Conservation (phyloP, 1,284 basidiomycete species). For the Naganishia sp. region DNA sequence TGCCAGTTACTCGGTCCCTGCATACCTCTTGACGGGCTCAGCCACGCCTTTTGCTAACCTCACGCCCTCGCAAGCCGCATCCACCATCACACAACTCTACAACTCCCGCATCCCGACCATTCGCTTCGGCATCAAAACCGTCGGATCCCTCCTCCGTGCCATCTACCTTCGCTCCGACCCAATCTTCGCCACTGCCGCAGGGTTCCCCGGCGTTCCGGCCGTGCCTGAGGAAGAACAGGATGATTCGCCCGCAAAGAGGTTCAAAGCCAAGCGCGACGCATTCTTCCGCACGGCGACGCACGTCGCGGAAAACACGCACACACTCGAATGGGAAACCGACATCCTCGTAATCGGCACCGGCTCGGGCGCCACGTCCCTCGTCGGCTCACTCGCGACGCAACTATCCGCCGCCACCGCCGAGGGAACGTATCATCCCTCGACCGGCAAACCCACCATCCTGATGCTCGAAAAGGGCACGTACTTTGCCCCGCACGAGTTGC, state of each 20-base stretch:
- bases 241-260: slow-evolving; percentile 26
- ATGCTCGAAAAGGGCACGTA: slow-evolving; percentile 57
- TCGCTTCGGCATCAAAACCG: slow-evolving; percentile 24
- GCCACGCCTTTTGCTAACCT: slow-evolving; percentile 11
- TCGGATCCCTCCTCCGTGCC: slow-evolving; percentile 22
- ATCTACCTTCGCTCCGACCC: slow-evolving; percentile 8
- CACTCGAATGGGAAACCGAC: slow-evolving; percentile 25
- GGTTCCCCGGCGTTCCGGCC: slow-evolving; percentile 33
- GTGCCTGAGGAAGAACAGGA: slow-evolving; percentile 28
- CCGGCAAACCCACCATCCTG: slow-evolving; percentile 51
- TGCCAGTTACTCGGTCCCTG: slow-evolving; percentile 13
- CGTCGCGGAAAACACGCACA: neutral
- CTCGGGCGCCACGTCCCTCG: slow-evolving; percentile 47
- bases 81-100: slow-evolving; percentile 26
- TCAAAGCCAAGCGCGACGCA: slow-evolving; percentile 30
- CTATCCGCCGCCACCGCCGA: neutral
- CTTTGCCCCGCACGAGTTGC: slow-evolving; percentile 47
- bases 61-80: slow-evolving; percentile 5
- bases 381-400: slow-evolving; percentile 19
- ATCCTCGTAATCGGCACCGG: slow-evolving; percentile 54
- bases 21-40: slow-evolving; percentile 28
- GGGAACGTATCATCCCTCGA: slow-evolving; percentile 49
- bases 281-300: slow-evolving; percentile 9
- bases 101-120: slow-evolving; percentile 26
- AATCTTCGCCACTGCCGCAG: slow-evolving; percentile 9